Evolutionary conservation across 1,284 basidiomycete species (phyloP).

Genomic region (Trichosporon sp.): DNA sequence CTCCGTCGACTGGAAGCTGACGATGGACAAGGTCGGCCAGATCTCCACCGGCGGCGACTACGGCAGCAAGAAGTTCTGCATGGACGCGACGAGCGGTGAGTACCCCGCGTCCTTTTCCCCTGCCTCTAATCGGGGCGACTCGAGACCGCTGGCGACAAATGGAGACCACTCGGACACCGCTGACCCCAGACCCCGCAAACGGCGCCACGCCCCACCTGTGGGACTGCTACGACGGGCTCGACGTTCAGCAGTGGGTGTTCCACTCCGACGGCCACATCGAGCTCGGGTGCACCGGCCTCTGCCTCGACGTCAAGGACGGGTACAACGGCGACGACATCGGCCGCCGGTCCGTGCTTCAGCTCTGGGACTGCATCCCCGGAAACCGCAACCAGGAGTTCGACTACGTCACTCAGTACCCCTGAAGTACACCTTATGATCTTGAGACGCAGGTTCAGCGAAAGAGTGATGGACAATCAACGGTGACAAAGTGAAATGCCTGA

Average conservation of each 20-base stretch:
- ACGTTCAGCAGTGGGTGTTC: conserved; percentile 4
- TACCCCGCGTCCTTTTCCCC: background rate
- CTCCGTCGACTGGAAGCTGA: background rate
- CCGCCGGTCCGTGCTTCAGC: background rate
- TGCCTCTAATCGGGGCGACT: background rate
- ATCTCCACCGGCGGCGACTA: background rate
- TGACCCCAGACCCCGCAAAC: background rate
- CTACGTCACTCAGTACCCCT: background rate
- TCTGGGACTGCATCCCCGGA: conserved; percentile 3
- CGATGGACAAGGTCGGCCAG: background rate
- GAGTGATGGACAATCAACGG: no score
- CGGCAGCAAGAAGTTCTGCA: background rate
- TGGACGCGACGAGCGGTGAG: background rate
- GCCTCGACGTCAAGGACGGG: conserved; percentile 11
- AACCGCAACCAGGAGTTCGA: conserved; percentile 8
- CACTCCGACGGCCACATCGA: conserved; percentile 1
- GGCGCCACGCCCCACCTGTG: conserved; percentile 4
- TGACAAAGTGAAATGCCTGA: no score
- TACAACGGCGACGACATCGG: background rate
- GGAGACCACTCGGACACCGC: background rate
- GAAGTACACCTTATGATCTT: no score
- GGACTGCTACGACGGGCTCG: conserved; percentile 3
- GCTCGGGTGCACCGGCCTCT: background rate
- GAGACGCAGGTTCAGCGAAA: no score
- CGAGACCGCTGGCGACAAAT: background rate